These are phyloP conservation scores for Solanum sejunctum DNA, from an alignment of 257 asterid genomes.

Conservation along the genomic window DNA sequence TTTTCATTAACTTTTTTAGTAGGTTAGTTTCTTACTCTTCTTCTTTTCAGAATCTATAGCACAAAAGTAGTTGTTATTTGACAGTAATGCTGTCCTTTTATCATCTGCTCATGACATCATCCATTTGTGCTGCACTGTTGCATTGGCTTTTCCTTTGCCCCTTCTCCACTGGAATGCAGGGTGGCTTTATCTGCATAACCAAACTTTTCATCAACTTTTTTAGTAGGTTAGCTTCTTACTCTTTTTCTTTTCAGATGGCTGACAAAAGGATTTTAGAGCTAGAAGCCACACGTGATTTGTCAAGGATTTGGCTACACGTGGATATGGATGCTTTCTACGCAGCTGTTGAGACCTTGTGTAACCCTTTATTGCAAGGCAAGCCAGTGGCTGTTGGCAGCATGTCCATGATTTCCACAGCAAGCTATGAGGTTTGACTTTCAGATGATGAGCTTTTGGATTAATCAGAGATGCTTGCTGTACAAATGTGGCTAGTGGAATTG, in stretches of 20 bases:
- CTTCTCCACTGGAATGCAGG: background rate
- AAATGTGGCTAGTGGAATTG: background rate
- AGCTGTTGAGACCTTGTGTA: slow-evolving; percentile 71
- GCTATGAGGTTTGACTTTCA: slow-evolving; percentile 66
- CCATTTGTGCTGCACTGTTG: background rate
- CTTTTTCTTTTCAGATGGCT: slow-evolving; percentile 35
- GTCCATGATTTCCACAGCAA: slow-evolving; percentile 97
- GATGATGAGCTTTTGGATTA: background rate
- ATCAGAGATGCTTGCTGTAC: background rate
- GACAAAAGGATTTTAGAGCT: slow-evolving; percentile 61
- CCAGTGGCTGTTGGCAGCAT: slow-evolving; percentile 97
- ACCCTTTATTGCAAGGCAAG: slow-evolving; percentile 66
- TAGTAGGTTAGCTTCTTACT: background rate
- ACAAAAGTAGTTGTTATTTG: background rate
- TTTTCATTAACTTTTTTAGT: background rate
- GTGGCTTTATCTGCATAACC: background rate
- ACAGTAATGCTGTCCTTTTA: background rate
- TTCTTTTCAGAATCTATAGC: background rate
- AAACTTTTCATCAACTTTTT: background rate
- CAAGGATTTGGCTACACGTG: slow-evolving; percentile 88
- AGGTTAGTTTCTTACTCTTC: background rate
- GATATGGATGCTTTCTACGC: slow-evolving; percentile 99
- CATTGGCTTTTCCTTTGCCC: no score
- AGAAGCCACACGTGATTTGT: slow-evolving; percentile 72
- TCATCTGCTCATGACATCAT: background rate